Evolutionary conservation across 2,329 filamentous ascomycete genomes (phyloP).

Genomic region (Penicillium sp.): DNA sequence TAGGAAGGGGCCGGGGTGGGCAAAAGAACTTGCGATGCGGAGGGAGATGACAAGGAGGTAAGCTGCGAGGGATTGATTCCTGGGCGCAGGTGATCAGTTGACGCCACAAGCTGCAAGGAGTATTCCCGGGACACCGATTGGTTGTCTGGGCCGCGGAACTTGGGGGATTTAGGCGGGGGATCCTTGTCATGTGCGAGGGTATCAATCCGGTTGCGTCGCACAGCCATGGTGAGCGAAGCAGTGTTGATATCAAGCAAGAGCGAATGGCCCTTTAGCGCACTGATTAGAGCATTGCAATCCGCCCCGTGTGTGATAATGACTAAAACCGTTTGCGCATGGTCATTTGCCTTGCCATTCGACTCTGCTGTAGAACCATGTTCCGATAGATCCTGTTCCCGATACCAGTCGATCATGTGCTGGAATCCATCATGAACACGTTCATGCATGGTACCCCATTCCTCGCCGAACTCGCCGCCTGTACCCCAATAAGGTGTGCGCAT

Average conservation of each 20-base stretch:
- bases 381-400: slow-evolving; percentile 51
- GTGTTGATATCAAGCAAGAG: slow-evolving; percentile 87
- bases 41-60: slow-evolving; percentile 25
- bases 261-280: slow-evolving; percentile 85
- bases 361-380: slow-evolving; percentile 14
- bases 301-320: slow-evolving; percentile 91
- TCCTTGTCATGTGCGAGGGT: slow-evolving; percentile 9
- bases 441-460: slow-evolving; percentile 97
- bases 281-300: slow-evolving; percentile 92
- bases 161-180: slow-evolving; percentile 7
- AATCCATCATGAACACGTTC: slow-evolving; percentile 79
- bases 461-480: slow-evolving; percentile 79
- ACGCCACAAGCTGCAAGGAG: slow-evolving; percentile 59
- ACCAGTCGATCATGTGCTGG: slow-evolving; percentile 80
- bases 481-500: slow-evolving; percentile 80
- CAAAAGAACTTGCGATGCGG: slow-evolving; percentile 14
- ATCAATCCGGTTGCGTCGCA: slow-evolving; percentile 51
- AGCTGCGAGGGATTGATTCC: slow-evolving; percentile 40
- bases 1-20: slow-evolving; percentile 31
- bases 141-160: slow-evolving; percentile 18
- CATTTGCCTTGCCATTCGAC: slow-evolving; percentile 30
- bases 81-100: slow-evolving; percentile 60
- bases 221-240: slow-evolving; percentile 87
- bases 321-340: slow-evolving; percentile 72
- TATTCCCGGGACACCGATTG: slow-evolving; percentile 52